A percentile compares a stretch with the other conserved stretches of the same genome.
phyloP scores from a whole-genome alignment of 2,329 filamentous ascomycete species.

The Colletotrichum abscissum region DNA sequence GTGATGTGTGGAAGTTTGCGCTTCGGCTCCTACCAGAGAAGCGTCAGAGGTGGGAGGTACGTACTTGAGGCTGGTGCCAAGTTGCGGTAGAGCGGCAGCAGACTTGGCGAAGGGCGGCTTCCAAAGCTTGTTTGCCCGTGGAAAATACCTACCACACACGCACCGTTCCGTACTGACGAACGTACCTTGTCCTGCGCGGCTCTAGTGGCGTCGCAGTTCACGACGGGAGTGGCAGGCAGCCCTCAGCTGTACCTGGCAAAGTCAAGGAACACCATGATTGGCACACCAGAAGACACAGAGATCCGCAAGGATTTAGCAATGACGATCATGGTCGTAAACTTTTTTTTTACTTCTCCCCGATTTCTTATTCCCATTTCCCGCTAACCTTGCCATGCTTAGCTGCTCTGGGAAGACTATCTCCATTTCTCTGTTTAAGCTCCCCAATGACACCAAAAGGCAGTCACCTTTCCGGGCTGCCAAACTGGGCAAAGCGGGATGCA shows the following conservation, averaged over 20 bases:
- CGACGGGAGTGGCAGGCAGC: not conserved
- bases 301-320: not conserved
- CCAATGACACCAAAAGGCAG: not conserved
- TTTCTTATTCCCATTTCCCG: not conserved
- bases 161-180: not conserved
- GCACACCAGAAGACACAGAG: not conserved
- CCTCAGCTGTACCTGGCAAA: not conserved
- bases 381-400: not conserved
- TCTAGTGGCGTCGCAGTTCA: not conserved
- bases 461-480: conserved; percentile 6
- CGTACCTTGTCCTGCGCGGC: not conserved
- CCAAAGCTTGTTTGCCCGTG: conserved; percentile 27
- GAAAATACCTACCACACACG: not conserved
- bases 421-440: not conserved
- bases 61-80: conserved; percentile 15
- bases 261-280: not conserved
- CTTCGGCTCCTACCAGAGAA: not conserved
- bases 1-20: not conserved
- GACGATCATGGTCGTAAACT: conserved; percentile 7
- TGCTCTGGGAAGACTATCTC: not conserved
- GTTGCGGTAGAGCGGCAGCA: conserved; percentile 28
- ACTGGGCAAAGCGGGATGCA: conserved; percentile 20
- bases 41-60: not conserved
- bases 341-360: not conserved
- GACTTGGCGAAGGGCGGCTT: conserved; percentile 21